Evolutionary conservation across 768 basidiomycete species (phyloP).

Genomic region (Neoboletus magnificus): DNA sequence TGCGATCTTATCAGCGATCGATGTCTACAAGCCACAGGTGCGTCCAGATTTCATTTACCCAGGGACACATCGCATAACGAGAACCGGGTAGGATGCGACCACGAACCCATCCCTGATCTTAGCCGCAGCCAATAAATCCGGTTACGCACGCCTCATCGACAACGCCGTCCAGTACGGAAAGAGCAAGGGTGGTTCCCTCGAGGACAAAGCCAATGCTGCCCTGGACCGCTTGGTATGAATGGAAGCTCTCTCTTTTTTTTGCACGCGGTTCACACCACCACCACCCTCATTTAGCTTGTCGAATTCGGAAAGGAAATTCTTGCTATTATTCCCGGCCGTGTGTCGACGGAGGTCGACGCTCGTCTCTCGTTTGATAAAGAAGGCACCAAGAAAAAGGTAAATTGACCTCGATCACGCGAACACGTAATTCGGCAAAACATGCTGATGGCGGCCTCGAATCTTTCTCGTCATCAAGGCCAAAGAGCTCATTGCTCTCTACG

Average conservation of each 20-base stretch:
- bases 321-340: constrained; percentile 93
- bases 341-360: constrained; percentile 98
- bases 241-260: constrained; percentile 10
- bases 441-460: constrained; percentile 4
- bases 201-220: constrained; percentile 74
- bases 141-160: constrained; percentile 80
- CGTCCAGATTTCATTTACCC: constrained; percentile 18
- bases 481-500: constrained; percentile 90
- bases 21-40: constrained; percentile 92
- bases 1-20: constrained; percentile 65
- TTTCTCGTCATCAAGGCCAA: constrained; percentile 48
- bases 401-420: constrained; percentile 13
- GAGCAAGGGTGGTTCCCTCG: constrained; percentile 73
- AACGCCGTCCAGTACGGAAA: constrained; percentile 73
- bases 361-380: constrained; percentile 95
- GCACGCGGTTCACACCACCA: constrained; percentile 10
- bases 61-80: constrained; percentile 5
- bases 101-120: constrained; percentile 97
- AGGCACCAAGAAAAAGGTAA: constrained; percentile 83
- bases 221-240: constrained; percentile 81
- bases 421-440: constrained; percentile 22
- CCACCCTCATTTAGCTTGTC: constrained; percentile 62
- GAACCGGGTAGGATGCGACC: constrained; percentile 75
- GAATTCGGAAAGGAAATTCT: constrained; percentile 98
- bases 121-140: constrained; percentile 86